A percentile compares a stretch with the other conserved stretches of the same genome.
phyloP scores from a whole-genome alignment of 139 green algal genomes.

The Pseudopediastrum boryanum region DNA sequence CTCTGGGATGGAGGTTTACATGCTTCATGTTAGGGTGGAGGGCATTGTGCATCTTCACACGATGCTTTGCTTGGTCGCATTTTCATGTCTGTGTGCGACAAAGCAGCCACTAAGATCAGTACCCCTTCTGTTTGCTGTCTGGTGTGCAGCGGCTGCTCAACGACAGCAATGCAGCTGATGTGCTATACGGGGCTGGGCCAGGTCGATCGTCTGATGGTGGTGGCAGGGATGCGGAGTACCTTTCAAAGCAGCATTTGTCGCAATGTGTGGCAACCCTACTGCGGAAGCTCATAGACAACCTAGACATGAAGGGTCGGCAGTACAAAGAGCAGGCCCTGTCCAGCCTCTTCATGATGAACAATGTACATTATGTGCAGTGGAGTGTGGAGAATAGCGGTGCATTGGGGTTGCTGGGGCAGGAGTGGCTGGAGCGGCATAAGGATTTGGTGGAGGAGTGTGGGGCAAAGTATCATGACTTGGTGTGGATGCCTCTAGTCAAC shows the following conservation, averaged over 20 bases:
- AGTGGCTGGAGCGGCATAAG: constrained; percentile 69
- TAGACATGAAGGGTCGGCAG: constrained; percentile 4
- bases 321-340: constrained; percentile 45
- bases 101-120: too few species aligned
- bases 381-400: constrained; percentile 39
- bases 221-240: neutral
- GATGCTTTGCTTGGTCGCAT: too few species aligned
- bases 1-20: too few species aligned
- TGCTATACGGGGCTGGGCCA: constrained; percentile 26
- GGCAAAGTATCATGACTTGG: constrained; percentile 51
- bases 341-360: constrained; percentile 63
- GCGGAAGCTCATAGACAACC: constrained; percentile 27
- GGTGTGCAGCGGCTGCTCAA: constrained; percentile 43
- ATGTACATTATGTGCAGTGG: constrained; percentile 46
- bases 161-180: constrained; percentile 26
- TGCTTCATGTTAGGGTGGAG: too few species aligned
- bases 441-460: constrained; percentile 58
- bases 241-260: constrained; percentile 16
- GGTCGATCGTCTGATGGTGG: neutral
- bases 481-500: constrained; percentile 46
- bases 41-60: too few species aligned
- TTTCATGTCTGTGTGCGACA: too few species aligned
- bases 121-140: constrained; percentile 11
- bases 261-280: constrained; percentile 11
- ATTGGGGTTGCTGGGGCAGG: constrained; percentile 50